These are phyloP conservation scores for Schizonepeta tenuifolia DNA, from an alignment of 257 asterid genomes.

Conservation along the genomic window DNA sequence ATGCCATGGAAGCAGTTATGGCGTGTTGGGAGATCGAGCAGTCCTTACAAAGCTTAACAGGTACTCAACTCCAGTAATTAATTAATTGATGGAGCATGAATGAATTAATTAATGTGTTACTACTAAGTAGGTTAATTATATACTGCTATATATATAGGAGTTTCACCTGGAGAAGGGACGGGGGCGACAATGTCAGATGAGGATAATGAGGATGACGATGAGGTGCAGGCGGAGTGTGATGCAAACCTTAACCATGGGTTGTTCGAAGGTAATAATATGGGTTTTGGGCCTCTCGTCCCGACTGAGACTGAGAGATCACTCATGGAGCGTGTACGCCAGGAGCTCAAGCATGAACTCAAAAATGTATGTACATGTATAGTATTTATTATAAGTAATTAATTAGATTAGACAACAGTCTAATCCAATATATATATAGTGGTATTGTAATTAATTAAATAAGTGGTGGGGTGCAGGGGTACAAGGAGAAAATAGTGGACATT, in stretches of 20 bases:
- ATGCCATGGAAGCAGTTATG: constrained; percentile 83
- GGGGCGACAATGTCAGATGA: constrained; percentile 68
- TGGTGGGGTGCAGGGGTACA: constrained; percentile 48
- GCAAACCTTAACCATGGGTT: too few relatives aligned
- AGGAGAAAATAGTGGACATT: constrained; percentile 63
- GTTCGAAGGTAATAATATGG: constrained; percentile 48
- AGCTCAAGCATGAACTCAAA: constrained; percentile 61
- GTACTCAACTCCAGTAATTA: constrained; percentile 31
- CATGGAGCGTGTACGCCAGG: constrained; percentile 71
- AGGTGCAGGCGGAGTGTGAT: too few relatives aligned
- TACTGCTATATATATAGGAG: too few relatives aligned
- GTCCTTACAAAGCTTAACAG: constrained; percentile 70
- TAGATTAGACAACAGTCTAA: too few relatives aligned
- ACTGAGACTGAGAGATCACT: constrained; percentile 61
- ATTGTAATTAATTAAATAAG: too few relatives aligned
- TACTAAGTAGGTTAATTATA: too few relatives aligned
- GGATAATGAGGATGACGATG: constrained; percentile 62
- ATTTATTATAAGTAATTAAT: too few relatives aligned
- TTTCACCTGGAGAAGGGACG: constrained; percentile 67
- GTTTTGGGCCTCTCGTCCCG: constrained; percentile 58
- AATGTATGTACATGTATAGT: constrained; percentile 37
- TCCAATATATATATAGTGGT: too few relatives aligned
- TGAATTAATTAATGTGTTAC: too few relatives aligned
- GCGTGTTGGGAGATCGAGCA: constrained; percentile 81
- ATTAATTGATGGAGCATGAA: neutral